Evolutionary conservation across 768 basidiomycete genomes (phyloP).

Genomic region (Boletellus ananas): DNA sequence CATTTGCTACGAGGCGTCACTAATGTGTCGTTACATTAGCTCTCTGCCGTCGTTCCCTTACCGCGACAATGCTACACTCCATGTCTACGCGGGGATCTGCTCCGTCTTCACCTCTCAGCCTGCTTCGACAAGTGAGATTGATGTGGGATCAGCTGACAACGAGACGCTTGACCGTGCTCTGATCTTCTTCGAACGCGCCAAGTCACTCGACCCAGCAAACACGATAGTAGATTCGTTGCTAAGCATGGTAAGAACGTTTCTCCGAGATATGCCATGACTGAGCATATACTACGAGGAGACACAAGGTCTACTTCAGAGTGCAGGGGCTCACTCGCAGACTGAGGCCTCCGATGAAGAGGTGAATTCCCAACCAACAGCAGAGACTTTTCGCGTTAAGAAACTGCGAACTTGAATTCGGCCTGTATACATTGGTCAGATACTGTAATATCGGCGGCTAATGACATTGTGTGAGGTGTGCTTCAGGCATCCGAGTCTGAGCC

Average conservation of each 20-base stretch:
- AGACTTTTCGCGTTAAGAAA: slow-evolving; percentile 10
- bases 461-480: not conserved
- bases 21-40: slow-evolving; percentile 36
- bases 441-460: not conserved
- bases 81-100: slow-evolving; percentile 79
- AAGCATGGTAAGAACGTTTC: slow-evolving; percentile 39
- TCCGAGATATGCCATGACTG: not conserved
- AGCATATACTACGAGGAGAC: slow-evolving; percentile 8
- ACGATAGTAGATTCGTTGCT: slow-evolving; percentile 51
- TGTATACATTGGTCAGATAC: not conserved
- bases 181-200: slow-evolving; percentile 62
- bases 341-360: slow-evolving; percentile 38
- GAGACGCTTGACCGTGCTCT: slow-evolving; percentile 48
- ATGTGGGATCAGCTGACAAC: slow-evolving; percentile 29
- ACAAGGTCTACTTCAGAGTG: slow-evolving; percentile 23
- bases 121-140: slow-evolving; percentile 2
- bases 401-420: slow-evolving; percentile 10
- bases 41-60: slow-evolving; percentile 88
- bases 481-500: slow-evolving; percentile 69
- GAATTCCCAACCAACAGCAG: not conserved
- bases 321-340: slow-evolving; percentile 4
- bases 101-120: slow-evolving; percentile 58
- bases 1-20: not conserved
- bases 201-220: slow-evolving; percentile 55
- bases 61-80: slow-evolving; percentile 74